Base-by-base conservation (phyloP, 1,284 basidiomycete species). In the Tilletia caries region DNA sequence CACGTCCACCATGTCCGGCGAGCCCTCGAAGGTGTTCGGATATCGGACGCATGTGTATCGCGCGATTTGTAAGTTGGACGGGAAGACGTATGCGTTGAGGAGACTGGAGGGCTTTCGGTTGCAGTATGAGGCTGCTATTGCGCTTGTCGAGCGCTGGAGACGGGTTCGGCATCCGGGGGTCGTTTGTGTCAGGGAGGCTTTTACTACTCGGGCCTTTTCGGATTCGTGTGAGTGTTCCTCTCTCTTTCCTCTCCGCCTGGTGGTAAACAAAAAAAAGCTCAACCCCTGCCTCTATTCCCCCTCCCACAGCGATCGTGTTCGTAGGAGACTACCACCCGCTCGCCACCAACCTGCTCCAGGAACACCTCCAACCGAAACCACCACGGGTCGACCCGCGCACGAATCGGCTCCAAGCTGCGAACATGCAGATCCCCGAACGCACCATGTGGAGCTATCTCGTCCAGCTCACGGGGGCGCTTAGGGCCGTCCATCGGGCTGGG, bases 361-460 rank as follows among this genome's bases (percentile, higher is more conserved):
- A 86, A 72, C 87, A 88, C 76, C 84, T 88, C 65, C 83, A 83
- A 2, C 84, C 85, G 18, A 84, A 85, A 62, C 82, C 85, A 8
- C 79, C 84, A 2, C 77, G 82, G 52, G 79, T 79, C 2, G 82
- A 84, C 68, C 79, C 79, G 2, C 76, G 79, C 12, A 82, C 81
- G 13, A 80, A 80, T 10, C 71, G 80, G 34, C 64, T 82, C 67
- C 79, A 81, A 65, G 66, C 78, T 0, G 78, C 76, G 3, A 72
- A 75, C 46, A 80, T 80, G 78, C 82, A 80, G 65, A 85, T 92
- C 34, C 87, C 91, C 0, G 96, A 99, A 83, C 87, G 90, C n/a
- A 89, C 90, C 0, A 83, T 99, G 13, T 99, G 96, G 95, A 91
- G 91, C 20, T 98, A 95, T 80, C 88, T 96, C 66, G 88, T 93